Percentiles rank a stretch among this genome's conserved stretches.
phyloP scores from a whole-genome alignment of 2,329 filamentous ascomycete genomes.

The Fusarium marasasianum region DNA sequence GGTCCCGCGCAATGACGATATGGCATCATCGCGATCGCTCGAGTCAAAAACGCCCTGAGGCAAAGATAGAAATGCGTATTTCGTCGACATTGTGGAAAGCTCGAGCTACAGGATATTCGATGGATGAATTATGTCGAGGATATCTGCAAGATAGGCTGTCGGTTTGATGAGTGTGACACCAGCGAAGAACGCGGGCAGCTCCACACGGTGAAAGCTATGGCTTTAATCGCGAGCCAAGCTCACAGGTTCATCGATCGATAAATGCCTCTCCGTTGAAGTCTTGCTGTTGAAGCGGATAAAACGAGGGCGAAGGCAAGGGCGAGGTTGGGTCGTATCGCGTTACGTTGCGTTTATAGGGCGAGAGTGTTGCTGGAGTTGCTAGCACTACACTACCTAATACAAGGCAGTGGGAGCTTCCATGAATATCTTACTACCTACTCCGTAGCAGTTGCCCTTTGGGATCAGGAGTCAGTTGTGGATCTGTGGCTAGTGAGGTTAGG shows the following conservation, averaged over 20 bases:
- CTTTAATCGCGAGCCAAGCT: background rate
- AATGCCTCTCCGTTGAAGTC: background rate
- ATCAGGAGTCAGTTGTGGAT: conserved; percentile 11
- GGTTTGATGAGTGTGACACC: conserved; percentile 20
- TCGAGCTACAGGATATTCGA: background rate
- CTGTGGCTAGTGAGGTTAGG: conserved; percentile 1
- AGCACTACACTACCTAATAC: conserved; percentile 8
- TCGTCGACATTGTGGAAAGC: conserved; percentile 58
- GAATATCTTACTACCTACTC: background rate
- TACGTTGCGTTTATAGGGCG: background rate
- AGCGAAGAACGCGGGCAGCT: conserved; percentile 13
- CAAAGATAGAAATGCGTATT: conserved; percentile 89
- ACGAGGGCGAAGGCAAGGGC: background rate
- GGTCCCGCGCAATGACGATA: conserved; percentile 77
- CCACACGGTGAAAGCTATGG: conserved; percentile 13
- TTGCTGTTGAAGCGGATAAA: background rate
- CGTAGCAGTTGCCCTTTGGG: conserved; percentile 16
- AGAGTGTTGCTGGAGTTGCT: conserved; percentile 20
- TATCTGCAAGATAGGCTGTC: conserved; percentile 13
- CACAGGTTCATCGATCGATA: conserved; percentile 20
- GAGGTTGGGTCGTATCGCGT: background rate
- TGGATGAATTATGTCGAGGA: conserved; percentile 6
- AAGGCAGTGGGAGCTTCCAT: conserved; percentile 20
- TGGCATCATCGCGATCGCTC: conserved; percentile 81
- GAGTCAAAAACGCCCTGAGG: conserved; percentile 88